Evolutionary conservation across 805 yeast genomes (phyloP), one percentile per base, ranked within the genome.

Genomic region (Suhomyces tanzawaensis): DNA sequence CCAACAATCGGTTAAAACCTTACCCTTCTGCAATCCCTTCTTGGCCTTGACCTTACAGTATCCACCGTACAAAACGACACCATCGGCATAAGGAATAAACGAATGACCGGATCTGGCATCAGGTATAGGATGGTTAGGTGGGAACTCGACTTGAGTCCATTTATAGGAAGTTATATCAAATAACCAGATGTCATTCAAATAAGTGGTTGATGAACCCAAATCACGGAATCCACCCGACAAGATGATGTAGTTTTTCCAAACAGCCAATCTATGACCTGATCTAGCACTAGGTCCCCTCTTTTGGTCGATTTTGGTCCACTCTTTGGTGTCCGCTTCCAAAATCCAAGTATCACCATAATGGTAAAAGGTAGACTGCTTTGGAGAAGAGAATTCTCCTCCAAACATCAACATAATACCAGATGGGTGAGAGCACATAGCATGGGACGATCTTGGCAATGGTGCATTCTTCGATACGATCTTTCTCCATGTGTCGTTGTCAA

Each of bases 321-420:
- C 96, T 52, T 85, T 88, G 13, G 83, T 71, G 22, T 74, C 79
- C 1, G 90, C 77, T 53, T 93, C 98, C 42, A 91, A 67, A 32
- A 91, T 72, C 99, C 99, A 91, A 3, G 96, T 84, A 56, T 91
- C 99, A 13, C 96, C 91, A 58, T 87, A 91, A 62, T 91, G 99
- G 59, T 93, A 93, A 62, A 91, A 91, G 0, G 96, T 88, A 35
- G 87, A 79, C 60, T 91, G 99, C 52, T 91, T 91, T 3, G 98
- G 98, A 12, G 95, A 85, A 1, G 96, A 86, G 52, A 93, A 91
- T 62, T 91, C 99, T 52, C 99, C 99, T 34, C 98, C 99, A 64
- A 88, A 93, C 70, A 91, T 63, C 42, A 91, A 59, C 19, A 87
- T 75, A 2, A 90, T 68, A 8, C 98, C 98, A 2, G 89, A 79